Percentiles rank a stretch among this genome's conserved stretches.
These are phyloP conservation scores for Russula foetens DNA, from an alignment of 768 basidiomycete species.

Conservation along the genomic window DNA sequence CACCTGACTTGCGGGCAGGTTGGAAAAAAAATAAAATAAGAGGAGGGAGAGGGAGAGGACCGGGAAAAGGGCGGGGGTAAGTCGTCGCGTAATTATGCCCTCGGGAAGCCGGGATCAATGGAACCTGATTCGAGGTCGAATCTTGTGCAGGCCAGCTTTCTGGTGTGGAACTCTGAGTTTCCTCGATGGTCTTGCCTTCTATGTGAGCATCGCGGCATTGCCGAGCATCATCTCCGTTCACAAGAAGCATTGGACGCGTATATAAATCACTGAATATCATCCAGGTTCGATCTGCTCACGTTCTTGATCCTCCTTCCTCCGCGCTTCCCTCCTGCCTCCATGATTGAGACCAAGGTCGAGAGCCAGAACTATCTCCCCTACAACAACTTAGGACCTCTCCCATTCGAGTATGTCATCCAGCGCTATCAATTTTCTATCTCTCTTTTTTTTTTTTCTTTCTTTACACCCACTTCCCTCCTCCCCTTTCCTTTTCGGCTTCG, in stretches of 20 bases:
- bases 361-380: conserved; percentile 9
- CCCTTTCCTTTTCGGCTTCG: not conserved
- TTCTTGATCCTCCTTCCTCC: conserved; percentile 19
- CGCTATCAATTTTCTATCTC: not conserved
- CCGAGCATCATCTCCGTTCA: conserved; percentile 19
- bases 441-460: not conserved
- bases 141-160: conserved; percentile 12
- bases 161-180: conserved; percentile 11
- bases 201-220: conserved; percentile 18
- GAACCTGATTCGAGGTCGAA: conserved; percentile 19
- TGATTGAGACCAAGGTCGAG: conserved; percentile 16
- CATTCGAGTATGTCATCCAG: conserved; percentile 10
- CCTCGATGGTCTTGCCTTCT: conserved; percentile 20
- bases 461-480: too few species aligned
- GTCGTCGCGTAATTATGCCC: conserved; percentile 20
- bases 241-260: conserved; percentile 14
- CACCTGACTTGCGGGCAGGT: not conserved
- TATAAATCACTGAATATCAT: conserved; percentile 17
- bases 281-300: conserved; percentile 16
- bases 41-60: not conserved
- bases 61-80: conserved; percentile 13
- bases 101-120: conserved; percentile 18
- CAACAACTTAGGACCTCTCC: conserved; percentile 11
- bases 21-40: conserved; percentile 15
- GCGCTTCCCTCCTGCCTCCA: conserved; percentile 20